Base-by-base conservation (phyloP, 2,329 filamentous ascomycete species). In the Claviceps sp. region DNA sequence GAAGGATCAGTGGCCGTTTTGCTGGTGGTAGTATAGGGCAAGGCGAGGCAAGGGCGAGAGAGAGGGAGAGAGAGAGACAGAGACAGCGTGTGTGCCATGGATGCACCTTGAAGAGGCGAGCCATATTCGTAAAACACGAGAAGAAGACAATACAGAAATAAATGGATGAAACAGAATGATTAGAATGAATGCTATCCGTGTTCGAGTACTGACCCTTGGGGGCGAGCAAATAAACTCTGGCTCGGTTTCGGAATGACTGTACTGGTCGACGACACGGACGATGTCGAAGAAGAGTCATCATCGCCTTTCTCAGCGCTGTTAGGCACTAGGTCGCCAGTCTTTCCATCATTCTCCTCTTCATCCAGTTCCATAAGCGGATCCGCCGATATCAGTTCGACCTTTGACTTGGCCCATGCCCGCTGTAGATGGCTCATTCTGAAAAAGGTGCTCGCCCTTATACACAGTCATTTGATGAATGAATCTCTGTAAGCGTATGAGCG, bases 241-340 rank as follows among this genome's bases (percentile, higher is more conserved):
- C 79, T 84, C 6, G 81, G 79, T 4, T 86, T 87, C 1, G 90
- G 89, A 56, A 89, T 84, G 55, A 97, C 78, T n/a, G 91, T 97
- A 26, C 90, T 89, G 3, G 89, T 89, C 1, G 90, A 96, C 3
- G 90, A 95, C 40, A 88, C 84, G n/a, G 89, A 95, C 0, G 69
- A 95, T 14, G 87, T 79, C 8, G 81, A 85, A 1, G 82, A 87
- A 14, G 82, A 86, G 64, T 87, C 84, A 60, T 87, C 78, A 49
- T 72, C 74, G 43, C 67, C 63, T 49, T 71, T 62, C 52, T 71
- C 68, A 7, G 66, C 69, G 51, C 76, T 60, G 57, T 77, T 74
- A 26, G 70, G 61, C 49, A 74, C 65, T 55, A 77, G 72, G 55
- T 70, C 67, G 8, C 22, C 48, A 38, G 18, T 20, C 14, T 38